These are phyloP conservation scores for Scytalidium lignicola DNA, from an alignment of 2,329 filamentous ascomycete species.

Conservation along the genomic window DNA sequence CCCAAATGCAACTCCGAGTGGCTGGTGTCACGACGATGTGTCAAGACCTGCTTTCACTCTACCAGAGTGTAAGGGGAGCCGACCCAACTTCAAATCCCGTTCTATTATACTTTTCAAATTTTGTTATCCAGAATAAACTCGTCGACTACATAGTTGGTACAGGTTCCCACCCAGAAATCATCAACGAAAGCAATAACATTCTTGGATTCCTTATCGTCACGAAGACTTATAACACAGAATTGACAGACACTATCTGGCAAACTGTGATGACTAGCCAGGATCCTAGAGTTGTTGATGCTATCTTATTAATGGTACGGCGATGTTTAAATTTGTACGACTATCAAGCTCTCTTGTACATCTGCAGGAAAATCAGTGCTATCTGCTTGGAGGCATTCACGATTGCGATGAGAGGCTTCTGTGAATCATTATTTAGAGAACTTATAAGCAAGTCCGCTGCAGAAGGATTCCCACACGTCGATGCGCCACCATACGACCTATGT, in stretches of 20 bases:
- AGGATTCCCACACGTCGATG: constrained; percentile 28
- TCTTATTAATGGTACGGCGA: constrained; percentile 56
- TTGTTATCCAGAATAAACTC: constrained; percentile 64
- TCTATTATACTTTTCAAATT: constrained; percentile 62
- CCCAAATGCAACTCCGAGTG: constrained; percentile 86
- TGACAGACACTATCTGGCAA: constrained; percentile 80
- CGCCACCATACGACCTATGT: constrained; percentile 49
- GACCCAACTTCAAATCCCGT: constrained; percentile 41
- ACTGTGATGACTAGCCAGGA: constrained; percentile 79
- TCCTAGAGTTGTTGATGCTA: constrained; percentile 74
- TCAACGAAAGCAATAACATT: constrained; percentile 74
- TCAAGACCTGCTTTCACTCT: constrained; percentile 61
- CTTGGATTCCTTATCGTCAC: constrained; percentile 83
- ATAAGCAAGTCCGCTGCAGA: constrained; percentile 39
- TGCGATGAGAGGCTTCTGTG: constrained; percentile 57
- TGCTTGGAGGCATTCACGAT: constrained; percentile 58
- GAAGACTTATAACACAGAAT: constrained; percentile 61
- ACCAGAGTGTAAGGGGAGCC: constrained; percentile 44
- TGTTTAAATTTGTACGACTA: constrained; percentile 45
- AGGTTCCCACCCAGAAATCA: constrained; percentile 88
- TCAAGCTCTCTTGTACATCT: constrained; percentile 56
- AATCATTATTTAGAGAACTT: constrained; percentile 47
- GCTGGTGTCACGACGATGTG: constrained; percentile 73
- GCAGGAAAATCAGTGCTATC: constrained; percentile 62
- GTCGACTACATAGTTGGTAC: constrained; percentile 85